Evolutionary conservation across 2,329 filamentous ascomycete genomes (phyloP).

Genomic region (Calonectria crousiana): DNA sequence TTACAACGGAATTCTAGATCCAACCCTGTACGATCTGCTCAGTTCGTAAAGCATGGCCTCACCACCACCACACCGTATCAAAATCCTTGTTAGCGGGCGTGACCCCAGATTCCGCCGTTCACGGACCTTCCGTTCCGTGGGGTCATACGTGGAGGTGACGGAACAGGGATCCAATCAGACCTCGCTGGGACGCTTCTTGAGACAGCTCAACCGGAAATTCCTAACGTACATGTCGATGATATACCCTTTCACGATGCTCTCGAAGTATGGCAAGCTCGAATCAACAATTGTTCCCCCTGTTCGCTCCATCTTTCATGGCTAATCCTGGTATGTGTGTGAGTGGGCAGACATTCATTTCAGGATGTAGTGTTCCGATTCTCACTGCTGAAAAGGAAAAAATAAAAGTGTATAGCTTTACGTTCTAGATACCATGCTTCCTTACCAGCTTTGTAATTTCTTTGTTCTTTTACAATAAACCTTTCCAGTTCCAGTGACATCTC

Average conservation of each 20-base stretch:
- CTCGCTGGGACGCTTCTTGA: not conserved
- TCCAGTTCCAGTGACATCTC: not conserved
- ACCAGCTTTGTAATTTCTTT: not conserved
- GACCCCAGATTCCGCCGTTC: not conserved
- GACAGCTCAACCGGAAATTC: not conserved
- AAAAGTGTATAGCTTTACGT: not conserved
- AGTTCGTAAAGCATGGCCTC: not conserved
- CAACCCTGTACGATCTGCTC: not conserved
- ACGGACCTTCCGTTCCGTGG: constrained; percentile 1
- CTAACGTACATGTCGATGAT: not conserved
- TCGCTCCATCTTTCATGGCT: not conserved
- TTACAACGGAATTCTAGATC: not conserved
- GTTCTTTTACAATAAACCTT: not conserved
- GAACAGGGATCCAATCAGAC: not conserved
- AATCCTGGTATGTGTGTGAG: not conserved
- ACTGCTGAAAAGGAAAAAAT: not conserved
- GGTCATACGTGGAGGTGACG: not conserved
- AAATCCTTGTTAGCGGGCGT: not conserved
- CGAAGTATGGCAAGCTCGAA: not conserved
- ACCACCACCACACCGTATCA: too few species aligned
- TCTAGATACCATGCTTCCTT: not conserved
- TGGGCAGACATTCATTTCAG: not conserved
- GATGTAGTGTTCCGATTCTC: not conserved
- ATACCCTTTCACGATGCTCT: not conserved
- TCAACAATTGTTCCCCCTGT: not conserved